These are phyloP conservation scores for Yarrowia sp. DNA, from an alignment of 805 yeast species.

Conservation along the genomic window DNA sequence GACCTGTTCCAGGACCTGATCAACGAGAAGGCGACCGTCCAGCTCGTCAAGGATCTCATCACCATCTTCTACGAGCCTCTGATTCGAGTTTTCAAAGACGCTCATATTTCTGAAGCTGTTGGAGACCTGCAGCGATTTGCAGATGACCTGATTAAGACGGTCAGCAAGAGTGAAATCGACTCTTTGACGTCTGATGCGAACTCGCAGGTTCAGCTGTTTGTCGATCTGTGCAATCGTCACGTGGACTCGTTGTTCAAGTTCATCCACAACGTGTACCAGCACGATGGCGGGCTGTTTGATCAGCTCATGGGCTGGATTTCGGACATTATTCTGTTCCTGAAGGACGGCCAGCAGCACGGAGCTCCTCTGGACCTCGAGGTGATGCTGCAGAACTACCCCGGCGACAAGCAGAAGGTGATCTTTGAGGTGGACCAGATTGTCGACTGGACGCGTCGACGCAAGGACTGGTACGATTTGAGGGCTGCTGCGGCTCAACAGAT, in stretches of 20 bases:
- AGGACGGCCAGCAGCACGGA: slow-evolving; percentile 59
- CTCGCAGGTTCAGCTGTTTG: slow-evolving; percentile 71
- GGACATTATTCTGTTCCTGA: slow-evolving; percentile 65
- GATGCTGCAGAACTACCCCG: slow-evolving; percentile 46
- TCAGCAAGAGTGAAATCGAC: slow-evolving; percentile 60
- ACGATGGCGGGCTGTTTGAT: slow-evolving; percentile 77
- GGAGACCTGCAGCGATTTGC: slow-evolving; percentile 70
- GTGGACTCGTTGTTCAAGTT: slow-evolving; percentile 76
- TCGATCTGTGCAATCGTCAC: slow-evolving; percentile 71
- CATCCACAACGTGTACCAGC: slow-evolving; percentile 79
- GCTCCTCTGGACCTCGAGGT: slow-evolving; percentile 56
- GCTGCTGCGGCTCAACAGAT: slow-evolving; percentile 20
- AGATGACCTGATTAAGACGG: slow-evolving; percentile 66
- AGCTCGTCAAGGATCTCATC: slow-evolving; percentile 73
- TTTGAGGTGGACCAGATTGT: slow-evolving; percentile 55
- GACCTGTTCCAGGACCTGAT: slow-evolving; percentile 75
- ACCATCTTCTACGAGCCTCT: slow-evolving; percentile 77
- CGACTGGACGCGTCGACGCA: slow-evolving; percentile 45
- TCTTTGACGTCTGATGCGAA: slow-evolving; percentile 60
- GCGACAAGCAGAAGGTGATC: slow-evolving; percentile 51
- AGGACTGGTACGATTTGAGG: slow-evolving; percentile 39
- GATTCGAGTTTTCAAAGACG: slow-evolving; percentile 69
- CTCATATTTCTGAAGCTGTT: slow-evolving; percentile 69
- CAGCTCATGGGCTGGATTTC: slow-evolving; percentile 78
- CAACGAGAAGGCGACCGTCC: slow-evolving; percentile 85